Evolutionary conservation across 2,329 filamentous ascomycete species (phyloP).

Genomic region (Claviceps citrina): DNA sequence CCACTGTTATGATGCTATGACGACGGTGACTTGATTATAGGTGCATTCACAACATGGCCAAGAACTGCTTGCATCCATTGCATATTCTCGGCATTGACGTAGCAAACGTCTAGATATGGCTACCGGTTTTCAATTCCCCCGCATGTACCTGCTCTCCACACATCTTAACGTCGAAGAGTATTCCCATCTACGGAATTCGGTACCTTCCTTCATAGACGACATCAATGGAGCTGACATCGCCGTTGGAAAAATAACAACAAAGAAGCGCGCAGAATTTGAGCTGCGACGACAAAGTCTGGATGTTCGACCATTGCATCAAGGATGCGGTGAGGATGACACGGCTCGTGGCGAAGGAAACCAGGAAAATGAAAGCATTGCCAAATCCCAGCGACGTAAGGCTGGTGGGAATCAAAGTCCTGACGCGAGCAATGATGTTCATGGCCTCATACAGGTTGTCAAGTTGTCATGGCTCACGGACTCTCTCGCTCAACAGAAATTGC

Average conservation of each 20-base stretch:
- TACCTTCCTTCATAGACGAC: slow-evolving; percentile 55
- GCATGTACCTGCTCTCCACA: slow-evolving; percentile 58
- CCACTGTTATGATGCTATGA: too few species aligned
- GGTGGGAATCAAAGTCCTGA: not conserved
- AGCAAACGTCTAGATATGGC: slow-evolving; percentile 2
- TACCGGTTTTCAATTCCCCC: slow-evolving; percentile 30
- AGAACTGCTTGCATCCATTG: not conserved
- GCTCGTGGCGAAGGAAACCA: not conserved
- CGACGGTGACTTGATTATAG: too few species aligned
- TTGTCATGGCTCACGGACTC: slow-evolving; percentile 44
- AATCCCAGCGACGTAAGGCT: not conserved
- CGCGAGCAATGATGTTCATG: not conserved
- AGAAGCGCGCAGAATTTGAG: slow-evolving; percentile 61
- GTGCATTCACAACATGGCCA: too few species aligned
- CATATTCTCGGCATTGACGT: not conserved
- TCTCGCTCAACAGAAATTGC: slow-evolving; percentile 24
- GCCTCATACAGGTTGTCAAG: slow-evolving; percentile 37
- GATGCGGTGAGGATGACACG: not conserved
- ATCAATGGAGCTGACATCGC: slow-evolving; percentile 57
- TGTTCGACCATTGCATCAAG: slow-evolving; percentile 27
- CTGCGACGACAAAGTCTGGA: slow-evolving; percentile 50
- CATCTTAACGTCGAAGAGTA: slow-evolving; percentile 51
- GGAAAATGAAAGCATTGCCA: not conserved
- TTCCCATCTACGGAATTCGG: slow-evolving; percentile 46
- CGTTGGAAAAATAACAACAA: slow-evolving; percentile 55